Evolutionary conservation across 2,329 filamentous ascomycete species (phyloP), one percentile per base, ranked within the genome.

Genomic region (Albifimbria verrucaria): DNA sequence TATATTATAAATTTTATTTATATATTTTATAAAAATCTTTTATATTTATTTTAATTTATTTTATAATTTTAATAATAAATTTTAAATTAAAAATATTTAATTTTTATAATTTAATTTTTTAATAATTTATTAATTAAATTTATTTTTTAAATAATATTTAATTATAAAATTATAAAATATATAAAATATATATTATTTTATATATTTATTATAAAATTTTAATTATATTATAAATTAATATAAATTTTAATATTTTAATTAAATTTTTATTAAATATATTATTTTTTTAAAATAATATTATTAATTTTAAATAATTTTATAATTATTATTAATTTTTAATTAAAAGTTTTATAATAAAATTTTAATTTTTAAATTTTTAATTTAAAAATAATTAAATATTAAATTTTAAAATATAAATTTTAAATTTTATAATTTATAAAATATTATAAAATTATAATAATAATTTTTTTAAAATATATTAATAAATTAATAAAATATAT

Each of bases 171-270:
- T 36, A 36, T 36, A 50, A 24, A 44, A 26, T 50, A 50, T 41
- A 22, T 43, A 43, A 45, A 22, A 51, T 25, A 28, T 50, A 42
- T 23, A 39, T 39, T 52, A 39, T 24, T 49, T 52, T 52, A 52
- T 10, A 7, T 26, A 41, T 48, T 48, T 9, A 10, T 28, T 42
- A 42, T 50, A 42, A 25, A 20, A 43, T 43, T 43, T 20, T 43
- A 43, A 43, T 11, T 43, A 11, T 43, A 11, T 17, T 43, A 43
- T 12, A 43, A 43, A 11, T 20, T 43, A 11, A 43, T 43, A 43
- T 12, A 43, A 43, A 10, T 43, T 20, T 43, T 43, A 9, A 32
- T 36, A 32, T 21, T 32, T 36, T 49, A 7, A 15, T 49, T 49
- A 25, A 32, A 10, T 32, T 49, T 32, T 49, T 49, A 32, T 49